phyloP scores from a whole-genome alignment of 1,139 yeast species.

The Scheffersomyces illinoinensis region DNA sequence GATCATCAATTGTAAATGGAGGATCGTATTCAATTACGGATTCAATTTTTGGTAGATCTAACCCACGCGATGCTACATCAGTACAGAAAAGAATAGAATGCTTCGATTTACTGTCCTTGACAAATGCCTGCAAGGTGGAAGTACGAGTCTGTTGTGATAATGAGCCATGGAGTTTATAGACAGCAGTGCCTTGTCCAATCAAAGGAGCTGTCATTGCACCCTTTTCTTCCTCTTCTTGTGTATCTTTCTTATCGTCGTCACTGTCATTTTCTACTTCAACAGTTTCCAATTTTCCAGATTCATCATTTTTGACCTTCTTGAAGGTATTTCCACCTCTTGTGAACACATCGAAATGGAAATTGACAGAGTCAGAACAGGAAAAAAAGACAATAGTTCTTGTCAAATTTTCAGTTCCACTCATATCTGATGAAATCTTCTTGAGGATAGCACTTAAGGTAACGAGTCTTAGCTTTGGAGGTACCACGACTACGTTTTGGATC shows the following conservation, averaged over 20 bases:
- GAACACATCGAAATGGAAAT: constrained; percentile 80
- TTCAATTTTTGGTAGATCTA: constrained; percentile 67
- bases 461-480: constrained; percentile 87
- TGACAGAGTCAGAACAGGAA: constrained; percentile 93
- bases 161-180: constrained; percentile 90
- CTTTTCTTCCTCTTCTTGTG: constrained; percentile 24
- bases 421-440: constrained; percentile 42
- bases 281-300: constrained; percentile 21
- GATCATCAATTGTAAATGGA: constrained; percentile 69
- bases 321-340: constrained; percentile 54
- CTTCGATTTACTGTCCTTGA: constrained; percentile 38
- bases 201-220: constrained; percentile 57
- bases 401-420: constrained; percentile 15
- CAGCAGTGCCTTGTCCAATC: constrained; percentile 45
- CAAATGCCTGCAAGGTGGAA: constrained; percentile 67
- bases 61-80: constrained; percentile 75
- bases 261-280: constrained; percentile 14
- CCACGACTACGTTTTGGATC: constrained; percentile 71
- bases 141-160: constrained; percentile 81
- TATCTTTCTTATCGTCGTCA: constrained; percentile 15
- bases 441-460: constrained; percentile 76
- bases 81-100: constrained; percentile 79
- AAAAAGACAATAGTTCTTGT: constrained; percentile 78
- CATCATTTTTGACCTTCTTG: constrained; percentile 29
- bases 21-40: constrained; percentile 70